These are phyloP conservation scores for Citrus cavaleriei DNA, from an alignment of 345 rosid genomes.

Conservation along the genomic window DNA sequence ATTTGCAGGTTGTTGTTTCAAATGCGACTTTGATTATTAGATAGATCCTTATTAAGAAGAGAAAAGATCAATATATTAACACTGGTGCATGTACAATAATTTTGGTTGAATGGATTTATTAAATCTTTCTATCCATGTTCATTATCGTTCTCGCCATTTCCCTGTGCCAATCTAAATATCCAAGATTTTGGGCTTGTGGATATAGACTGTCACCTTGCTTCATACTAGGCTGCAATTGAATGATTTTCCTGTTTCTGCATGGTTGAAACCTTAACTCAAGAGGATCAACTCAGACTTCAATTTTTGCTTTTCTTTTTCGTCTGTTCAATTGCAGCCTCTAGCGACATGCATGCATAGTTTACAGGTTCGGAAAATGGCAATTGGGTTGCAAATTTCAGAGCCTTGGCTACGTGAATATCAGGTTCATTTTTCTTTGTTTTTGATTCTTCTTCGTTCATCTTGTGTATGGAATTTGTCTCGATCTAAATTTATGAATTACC, in stretches of 20 bases:
- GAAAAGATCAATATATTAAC: not conserved
- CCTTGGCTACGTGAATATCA: constrained; percentile 96
- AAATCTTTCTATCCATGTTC: not conserved
- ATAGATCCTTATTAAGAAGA: not conserved
- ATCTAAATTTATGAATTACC: not conserved
- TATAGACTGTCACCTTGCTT: not conserved
- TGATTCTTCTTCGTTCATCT: not conserved
- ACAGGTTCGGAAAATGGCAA: constrained; percentile 77
- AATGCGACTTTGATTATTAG: not conserved
- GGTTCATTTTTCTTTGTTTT: constrained; percentile 22
- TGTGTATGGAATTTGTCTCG: not conserved
- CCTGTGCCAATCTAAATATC: not conserved
- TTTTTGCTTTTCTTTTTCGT: not conserved
- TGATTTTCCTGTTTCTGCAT: not conserved
- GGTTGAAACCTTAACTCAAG: not conserved
- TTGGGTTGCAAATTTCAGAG: constrained; percentile 83
- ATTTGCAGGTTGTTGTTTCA: constrained; percentile 60
- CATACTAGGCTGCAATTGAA: not conserved
- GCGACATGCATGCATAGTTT: constrained; percentile 87
- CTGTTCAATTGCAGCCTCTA: constrained; percentile 52
- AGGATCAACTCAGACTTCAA: not conserved
- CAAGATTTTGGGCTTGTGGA: not conserved
- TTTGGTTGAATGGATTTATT: not conserved
- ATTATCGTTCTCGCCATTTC: not conserved
- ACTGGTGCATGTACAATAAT: not conserved